Evolutionary conservation across 192 early-diverging fungal genomes (phyloP), one percentile per base, ranked within the genome.

Genomic region (Phycomyces blakesleeanus): DNA sequence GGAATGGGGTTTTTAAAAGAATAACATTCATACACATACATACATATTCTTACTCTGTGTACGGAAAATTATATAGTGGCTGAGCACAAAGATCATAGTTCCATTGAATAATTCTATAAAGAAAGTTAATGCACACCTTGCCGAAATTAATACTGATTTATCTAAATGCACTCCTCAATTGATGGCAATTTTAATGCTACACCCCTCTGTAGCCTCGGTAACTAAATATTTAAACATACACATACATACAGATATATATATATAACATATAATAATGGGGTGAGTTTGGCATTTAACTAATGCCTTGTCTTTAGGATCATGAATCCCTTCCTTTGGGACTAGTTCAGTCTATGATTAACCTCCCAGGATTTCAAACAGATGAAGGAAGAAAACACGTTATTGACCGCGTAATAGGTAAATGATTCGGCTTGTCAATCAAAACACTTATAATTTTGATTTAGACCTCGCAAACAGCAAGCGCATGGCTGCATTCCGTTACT

Each of bases 341-440:
- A n/a, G 44, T 47, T 47, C 44, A 47, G 18, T 47, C 44, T 11
- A 47, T 47, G 44, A 14, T 47, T 3, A 47, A 18, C 44, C 11
- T 47, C 4, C 44, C 44, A n/a, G 44, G 44, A 47, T 47, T 18
- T 47, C 4, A 18, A 47, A n/a, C 44, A 14, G 11, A 47, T 47
- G 44, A 47, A 47, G 44, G 18, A 18, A 47, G 44, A 47, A 47
- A 47, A 47, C 44, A 47, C 11, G 44, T 47, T 18, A 47, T 47
- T 47, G 44, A 47, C 15, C 44, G 44, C 11, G 18, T 47, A 14
- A 47, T n/a, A 47, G 44, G 44, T 12, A 47, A 18, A 12, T 14
- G 2, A 3, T 11, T 47, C 11, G 12, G 44, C 11, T 47, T 14
- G 18, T 47, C 18, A 18, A 47, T 47, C 44, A n/a, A 1, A n/a